These are phyloP conservation scores for Primulina huaijiensis DNA, from an alignment of 257 asterid genomes.

Conservation along the genomic window DNA sequence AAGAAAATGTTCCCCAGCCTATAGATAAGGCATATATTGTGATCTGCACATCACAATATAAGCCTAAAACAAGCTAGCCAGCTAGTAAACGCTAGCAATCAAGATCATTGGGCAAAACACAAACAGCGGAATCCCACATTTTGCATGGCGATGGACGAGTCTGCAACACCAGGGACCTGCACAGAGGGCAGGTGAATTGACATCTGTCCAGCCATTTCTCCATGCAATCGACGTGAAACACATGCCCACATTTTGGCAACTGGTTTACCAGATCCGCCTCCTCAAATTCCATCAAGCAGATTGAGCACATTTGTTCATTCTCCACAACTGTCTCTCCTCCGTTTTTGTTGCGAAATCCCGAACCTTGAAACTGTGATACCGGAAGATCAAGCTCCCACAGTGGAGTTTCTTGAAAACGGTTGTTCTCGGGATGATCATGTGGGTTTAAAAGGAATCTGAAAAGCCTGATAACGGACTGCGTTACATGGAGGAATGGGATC, in stretches of 20 bases:
- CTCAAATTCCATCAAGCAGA: slow-evolving; percentile 55
- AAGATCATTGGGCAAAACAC: slow-evolving; percentile 11
- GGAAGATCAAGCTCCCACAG: slow-evolving; percentile 29
- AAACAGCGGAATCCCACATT: slow-evolving; percentile 8
- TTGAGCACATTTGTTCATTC: slow-evolving; percentile 39
- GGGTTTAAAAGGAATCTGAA: slow-evolving; percentile 29
- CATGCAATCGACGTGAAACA: slow-evolving; percentile 60
- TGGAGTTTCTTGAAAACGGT: slow-evolving; percentile 15
- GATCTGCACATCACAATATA: slow-evolving; percentile 4
- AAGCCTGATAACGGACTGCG: slow-evolving; percentile 18
- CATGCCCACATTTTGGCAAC: slow-evolving; percentile 49
- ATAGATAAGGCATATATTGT: not conserved
- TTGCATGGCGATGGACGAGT: slow-evolving; percentile 32
- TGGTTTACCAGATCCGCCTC: slow-evolving; percentile 45
- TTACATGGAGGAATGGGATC: slow-evolving; percentile 33
- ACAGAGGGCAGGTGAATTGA: slow-evolving; percentile 68
- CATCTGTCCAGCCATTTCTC: slow-evolving; percentile 50
- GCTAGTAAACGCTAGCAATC: slow-evolving; percentile 14
- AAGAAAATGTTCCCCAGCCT: not conserved
- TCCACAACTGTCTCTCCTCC: not conserved
- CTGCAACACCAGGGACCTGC: slow-evolving; percentile 47
- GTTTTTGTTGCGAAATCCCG: slow-evolving; percentile 15
- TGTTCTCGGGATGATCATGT: slow-evolving; percentile 16
- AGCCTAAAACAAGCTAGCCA: not conserved
- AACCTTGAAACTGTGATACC: slow-evolving; percentile 20